These are phyloP conservation scores for Leucogyrophana mollusca DNA, from an alignment of 768 basidiomycete genomes.

Conservation along the genomic window DNA sequence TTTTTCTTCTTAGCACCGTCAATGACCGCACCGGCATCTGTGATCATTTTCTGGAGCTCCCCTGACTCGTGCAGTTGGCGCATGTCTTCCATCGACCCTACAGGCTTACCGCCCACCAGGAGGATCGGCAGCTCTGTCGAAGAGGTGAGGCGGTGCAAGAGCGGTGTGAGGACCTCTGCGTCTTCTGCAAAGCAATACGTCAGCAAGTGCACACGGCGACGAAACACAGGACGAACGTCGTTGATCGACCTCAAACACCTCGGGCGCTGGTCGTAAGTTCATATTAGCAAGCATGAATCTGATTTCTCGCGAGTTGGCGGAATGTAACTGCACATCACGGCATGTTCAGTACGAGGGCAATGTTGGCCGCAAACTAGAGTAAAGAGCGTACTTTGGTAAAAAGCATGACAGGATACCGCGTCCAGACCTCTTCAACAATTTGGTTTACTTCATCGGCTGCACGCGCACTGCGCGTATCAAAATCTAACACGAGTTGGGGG, in stretches of 20 bases:
- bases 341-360: constrained; percentile 7
- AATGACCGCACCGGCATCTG: constrained; percentile 56
- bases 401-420: constrained; percentile 69
- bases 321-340: constrained; percentile 47
- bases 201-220: not conserved
- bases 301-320: constrained; percentile 63
- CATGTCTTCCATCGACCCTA: constrained; percentile 54
- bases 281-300: constrained; percentile 56
- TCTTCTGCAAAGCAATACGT: constrained; percentile 42
- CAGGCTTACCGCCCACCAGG: constrained; percentile 60
- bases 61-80: constrained; percentile 48
- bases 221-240: constrained; percentile 34
- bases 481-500: constrained; percentile 79
- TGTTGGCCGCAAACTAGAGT: not conserved
- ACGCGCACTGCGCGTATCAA: constrained; percentile 67
- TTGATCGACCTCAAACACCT: constrained; percentile 69
- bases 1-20: constrained; percentile 56
- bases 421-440: constrained; percentile 68
- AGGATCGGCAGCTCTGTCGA: constrained; percentile 60
- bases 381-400: constrained; percentile 60
- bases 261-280: constrained; percentile 59
- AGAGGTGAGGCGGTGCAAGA: constrained; percentile 61
- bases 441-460: constrained; percentile 59
- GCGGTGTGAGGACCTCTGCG: constrained; percentile 56
- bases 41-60: constrained; percentile 48